Evolutionary conservation across 75 land plant species (phyloP).

Genomic region (Gnetum montanum): DNA sequence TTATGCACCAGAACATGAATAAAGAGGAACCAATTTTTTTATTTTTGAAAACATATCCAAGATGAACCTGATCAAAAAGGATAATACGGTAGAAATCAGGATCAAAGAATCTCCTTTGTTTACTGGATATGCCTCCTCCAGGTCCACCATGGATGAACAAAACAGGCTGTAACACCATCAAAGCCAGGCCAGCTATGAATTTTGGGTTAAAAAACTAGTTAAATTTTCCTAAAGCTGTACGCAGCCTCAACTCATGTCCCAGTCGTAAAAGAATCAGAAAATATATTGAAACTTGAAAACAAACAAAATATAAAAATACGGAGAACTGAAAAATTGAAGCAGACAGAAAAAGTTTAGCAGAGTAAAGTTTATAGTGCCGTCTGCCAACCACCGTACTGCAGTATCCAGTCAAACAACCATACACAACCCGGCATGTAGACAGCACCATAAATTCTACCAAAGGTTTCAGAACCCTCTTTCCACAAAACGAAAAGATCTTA

Average conservation of each 20-base stretch:
- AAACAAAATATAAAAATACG: neutral
- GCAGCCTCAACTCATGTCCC: neutral
- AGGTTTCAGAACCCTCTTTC: neutral
- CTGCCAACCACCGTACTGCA: too few relatives aligned
- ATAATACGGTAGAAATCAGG: conserved; percentile 77
- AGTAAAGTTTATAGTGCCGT: too few relatives aligned
- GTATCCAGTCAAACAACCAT: neutral
- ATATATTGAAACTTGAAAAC: neutral
- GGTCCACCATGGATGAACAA: conserved; percentile 97
- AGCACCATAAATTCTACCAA: neutral
- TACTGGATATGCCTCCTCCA: conserved; percentile 75
- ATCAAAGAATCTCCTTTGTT: conserved; percentile 82
- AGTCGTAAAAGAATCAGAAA: neutral
- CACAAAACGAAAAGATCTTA: neutral
- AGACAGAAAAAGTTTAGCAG: neutral
- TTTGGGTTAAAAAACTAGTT: neutral
- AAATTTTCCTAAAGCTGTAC: neutral
- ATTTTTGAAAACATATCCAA: neutral
- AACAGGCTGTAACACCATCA: conserved; percentile 54
- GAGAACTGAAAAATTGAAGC: neutral
- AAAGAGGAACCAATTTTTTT: neutral
- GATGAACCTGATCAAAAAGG: conserved; percentile 78
- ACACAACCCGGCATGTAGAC: neutral
- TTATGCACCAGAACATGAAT: neutral
- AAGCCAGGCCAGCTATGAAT: neutral